Percentiles rank a stretch among this genome's conserved stretches.
These are phyloP conservation scores for Aspergillus jensenii DNA, from an alignment of 2,329 filamentous ascomycete genomes.

Conservation along the genomic window DNA sequence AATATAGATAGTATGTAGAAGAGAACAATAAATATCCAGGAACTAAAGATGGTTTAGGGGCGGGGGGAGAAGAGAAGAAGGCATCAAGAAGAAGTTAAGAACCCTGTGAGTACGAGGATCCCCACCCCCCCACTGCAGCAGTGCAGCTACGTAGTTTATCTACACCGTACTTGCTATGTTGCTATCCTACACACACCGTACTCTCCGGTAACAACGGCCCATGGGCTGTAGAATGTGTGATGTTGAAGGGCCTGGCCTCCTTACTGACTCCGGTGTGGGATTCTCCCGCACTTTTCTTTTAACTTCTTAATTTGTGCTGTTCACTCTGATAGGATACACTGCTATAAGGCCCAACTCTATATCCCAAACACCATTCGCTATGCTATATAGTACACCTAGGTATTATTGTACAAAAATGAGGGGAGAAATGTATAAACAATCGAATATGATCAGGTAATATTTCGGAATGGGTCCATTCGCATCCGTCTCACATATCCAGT, in stretches of 20 bases:
- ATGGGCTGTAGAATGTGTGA: no score
- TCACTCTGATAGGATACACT: background rate
- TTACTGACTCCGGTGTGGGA: no score
- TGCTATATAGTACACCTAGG: slow-evolving; percentile 7
- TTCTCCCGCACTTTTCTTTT: no score
- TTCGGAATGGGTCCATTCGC: no score
- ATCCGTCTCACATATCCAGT: background rate
- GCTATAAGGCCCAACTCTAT: background rate
- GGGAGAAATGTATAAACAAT: background rate
- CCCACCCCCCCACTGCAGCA: background rate
- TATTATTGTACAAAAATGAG: background rate
- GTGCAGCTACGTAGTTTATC: background rate
- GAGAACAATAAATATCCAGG: background rate
- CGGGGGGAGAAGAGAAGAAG: background rate
- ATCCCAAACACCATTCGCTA: slow-evolving; percentile 16
- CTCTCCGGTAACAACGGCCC: no score
- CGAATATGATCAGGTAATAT: background rate
- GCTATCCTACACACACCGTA: no score
- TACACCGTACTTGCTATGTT: no score
- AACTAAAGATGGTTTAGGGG: background rate
- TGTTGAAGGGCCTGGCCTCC: no score
- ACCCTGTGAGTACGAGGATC: background rate
- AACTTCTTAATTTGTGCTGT: no score
- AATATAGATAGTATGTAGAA: background rate
- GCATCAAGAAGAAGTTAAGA: background rate